Evolutionary conservation across 768 basidiomycete genomes (phyloP).

Genomic region (Sarcodon sp.): DNA sequence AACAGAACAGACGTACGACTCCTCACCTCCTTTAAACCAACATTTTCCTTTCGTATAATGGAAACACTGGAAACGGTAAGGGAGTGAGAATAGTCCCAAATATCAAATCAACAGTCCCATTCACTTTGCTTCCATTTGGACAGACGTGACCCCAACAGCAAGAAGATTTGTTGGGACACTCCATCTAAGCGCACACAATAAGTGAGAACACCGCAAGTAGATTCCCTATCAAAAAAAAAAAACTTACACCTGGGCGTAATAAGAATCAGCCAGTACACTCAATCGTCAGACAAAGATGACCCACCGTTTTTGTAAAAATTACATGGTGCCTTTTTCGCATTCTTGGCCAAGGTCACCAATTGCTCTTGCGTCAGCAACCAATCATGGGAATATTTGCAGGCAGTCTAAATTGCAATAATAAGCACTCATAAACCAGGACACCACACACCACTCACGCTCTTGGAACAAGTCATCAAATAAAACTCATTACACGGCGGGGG

Average conservation of each 20-base stretch:
- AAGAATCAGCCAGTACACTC: background rate
- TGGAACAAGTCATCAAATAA: constrained; percentile 74
- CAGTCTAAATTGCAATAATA: constrained; percentile 10
- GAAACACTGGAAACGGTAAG: constrained; percentile 17
- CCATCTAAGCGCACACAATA: constrained; percentile 43
- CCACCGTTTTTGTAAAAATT: constrained; percentile 72
- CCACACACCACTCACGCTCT: constrained; percentile 28
- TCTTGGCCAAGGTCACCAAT: constrained; percentile 52
- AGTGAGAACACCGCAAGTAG: constrained; percentile 43
- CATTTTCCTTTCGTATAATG: constrained; percentile 73
- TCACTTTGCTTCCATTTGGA: constrained; percentile 40
- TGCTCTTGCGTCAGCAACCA: constrained; percentile 64
- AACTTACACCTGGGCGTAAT: background rate
- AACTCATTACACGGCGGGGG: constrained; percentile 81
- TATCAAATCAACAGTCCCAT: background rate
- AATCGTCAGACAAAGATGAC: constrained; percentile 4
- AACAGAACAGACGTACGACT: background rate
- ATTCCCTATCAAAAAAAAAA: constrained; percentile 30
- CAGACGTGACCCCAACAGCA: constrained; percentile 47
- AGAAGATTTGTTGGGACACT: background rate
- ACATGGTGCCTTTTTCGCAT: constrained; percentile 79
- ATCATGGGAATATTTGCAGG: constrained; percentile 80
- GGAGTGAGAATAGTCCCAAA: background rate
- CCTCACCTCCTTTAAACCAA: constrained; percentile 70
- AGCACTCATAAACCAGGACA: background rate